Evolutionary conservation across 2,329 filamentous ascomycete species (phyloP), one percentile per base, ranked within the genome.

Genomic region (Pseudocercospora fuligena): DNA sequence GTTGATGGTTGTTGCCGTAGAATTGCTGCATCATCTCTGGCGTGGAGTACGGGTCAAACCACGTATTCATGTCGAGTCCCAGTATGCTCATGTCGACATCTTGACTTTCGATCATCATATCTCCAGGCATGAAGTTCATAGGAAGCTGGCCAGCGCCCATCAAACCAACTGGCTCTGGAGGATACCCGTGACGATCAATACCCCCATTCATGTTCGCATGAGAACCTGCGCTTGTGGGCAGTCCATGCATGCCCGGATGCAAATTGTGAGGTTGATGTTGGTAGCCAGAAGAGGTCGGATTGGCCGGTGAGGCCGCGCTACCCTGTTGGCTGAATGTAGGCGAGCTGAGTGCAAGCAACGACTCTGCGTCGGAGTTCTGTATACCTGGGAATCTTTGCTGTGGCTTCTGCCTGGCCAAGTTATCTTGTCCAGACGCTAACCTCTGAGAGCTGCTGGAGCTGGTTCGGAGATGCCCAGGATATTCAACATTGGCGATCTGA

Each of bases 61-160:
- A 94, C 0, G 89, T 88, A 83, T 91, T 87, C 79, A 92, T 86
- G 51, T 92, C 90, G 16, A 88, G 86, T 1, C 88, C 89, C 19
- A 93, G 79, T 4, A 87, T 81, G 25, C 86, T 87, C 83, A 94
- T 90, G 69, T 94, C 90, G 36, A 94, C 88, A 70, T 94, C 90
- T 69, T 92, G 90, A 66, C 88, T 90, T 75, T 92, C 88, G 70
- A 94, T 92, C 68, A 91, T 89, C 79, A 93, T 90, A 65, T 83
- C 80, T 4, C 80, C 65, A 21, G 66, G 63, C 61, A 70, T 80
- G 56, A 83, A 77, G 62, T 72, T 69, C 67, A 68, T 69, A 6
- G 66, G 53, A 6, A 67, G 54, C 23, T 64, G 40, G 11, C 57
- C 65, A 8, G 46, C 47, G 60, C 23, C 65, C 66, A 23, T 36